Conservation (phyloP, 768 basidiomycete genomes). For the Mycena metata region DNA sequence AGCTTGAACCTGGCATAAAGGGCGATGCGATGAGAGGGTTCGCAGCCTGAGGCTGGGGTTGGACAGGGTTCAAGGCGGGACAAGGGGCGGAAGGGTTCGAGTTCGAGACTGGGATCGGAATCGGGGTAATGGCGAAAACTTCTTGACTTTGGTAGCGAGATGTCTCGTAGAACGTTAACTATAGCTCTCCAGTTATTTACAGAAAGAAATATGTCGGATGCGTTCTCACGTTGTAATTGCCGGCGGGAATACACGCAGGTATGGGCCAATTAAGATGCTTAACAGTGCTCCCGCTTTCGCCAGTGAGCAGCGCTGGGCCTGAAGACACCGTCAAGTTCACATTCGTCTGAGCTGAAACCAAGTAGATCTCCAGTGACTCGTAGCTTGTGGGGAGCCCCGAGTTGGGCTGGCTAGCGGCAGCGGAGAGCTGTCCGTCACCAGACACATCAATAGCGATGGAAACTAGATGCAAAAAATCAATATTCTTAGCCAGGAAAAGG, state of each 20-base stretch:
- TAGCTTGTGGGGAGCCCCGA: slow-evolving; percentile 53
- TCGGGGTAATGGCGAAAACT: slow-evolving; percentile 52
- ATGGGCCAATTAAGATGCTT: slow-evolving; percentile 51
- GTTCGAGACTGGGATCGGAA: slow-evolving; percentile 50
- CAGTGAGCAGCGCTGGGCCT: slow-evolving; percentile 46
- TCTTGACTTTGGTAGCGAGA: slow-evolving; percentile 45
- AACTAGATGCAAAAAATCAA: neutral
- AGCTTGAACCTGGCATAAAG: slow-evolving; percentile 31
- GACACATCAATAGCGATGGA: slow-evolving; percentile 49
- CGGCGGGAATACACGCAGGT: slow-evolving; percentile 52
- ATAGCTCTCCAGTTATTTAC: slow-evolving; percentile 7
- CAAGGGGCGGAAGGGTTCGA: slow-evolving; percentile 42
- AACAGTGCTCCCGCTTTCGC: slow-evolving; percentile 53
- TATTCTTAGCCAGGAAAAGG: neutral
- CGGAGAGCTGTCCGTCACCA: slow-evolving; percentile 59
- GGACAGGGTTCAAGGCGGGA: slow-evolving; percentile 33
- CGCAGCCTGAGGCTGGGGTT: slow-evolving; percentile 48
- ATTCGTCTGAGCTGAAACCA: slow-evolving; percentile 51
- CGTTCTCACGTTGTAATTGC: slow-evolving; percentile 53
- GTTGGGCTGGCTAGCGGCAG: slow-evolving; percentile 49
- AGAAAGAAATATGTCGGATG: neutral
- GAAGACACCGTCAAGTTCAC: slow-evolving; percentile 51
- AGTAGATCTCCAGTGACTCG: slow-evolving; percentile 56
- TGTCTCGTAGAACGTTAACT: slow-evolving; percentile 57
- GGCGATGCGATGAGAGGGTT: slow-evolving; percentile 46